A percentile compares a stretch with the other conserved stretches of the same genome.
Conservation (phyloP, 345 rosid species). For the Litchi chinensis region DNA sequence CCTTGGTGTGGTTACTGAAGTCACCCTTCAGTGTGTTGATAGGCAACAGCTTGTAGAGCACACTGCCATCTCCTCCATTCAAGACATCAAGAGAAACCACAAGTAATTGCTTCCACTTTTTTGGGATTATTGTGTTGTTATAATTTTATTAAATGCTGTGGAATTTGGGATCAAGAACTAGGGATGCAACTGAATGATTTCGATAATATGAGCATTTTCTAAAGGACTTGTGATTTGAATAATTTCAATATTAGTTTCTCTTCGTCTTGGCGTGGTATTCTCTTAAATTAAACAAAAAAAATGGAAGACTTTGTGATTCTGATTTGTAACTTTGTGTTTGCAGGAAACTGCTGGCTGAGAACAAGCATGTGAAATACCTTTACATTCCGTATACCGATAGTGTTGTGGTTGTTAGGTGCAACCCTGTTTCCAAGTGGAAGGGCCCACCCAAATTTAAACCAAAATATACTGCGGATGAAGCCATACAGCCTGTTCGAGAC, state of each 20-base stretch:
- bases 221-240: background rate
- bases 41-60: constrained; percentile 95
- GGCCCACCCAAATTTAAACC: constrained; percentile 84
- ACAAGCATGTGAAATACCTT: constrained; percentile 94
- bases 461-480: constrained; percentile 71
- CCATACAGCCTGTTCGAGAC: constrained; percentile 67
- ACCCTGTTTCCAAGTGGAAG: constrained; percentile 86
- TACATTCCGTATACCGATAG: constrained; percentile 83
- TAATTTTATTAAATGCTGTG: background rate
- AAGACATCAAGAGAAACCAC: constrained; percentile 89
- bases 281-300: constrained; percentile 1
- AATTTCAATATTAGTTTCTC: background rate
- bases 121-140: background rate
- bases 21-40: constrained; percentile 89
- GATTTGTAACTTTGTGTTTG: constrained; percentile 20
- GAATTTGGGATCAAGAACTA: constrained; percentile 3
- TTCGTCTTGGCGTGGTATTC: background rate
- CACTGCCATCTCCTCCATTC: constrained; percentile 67
- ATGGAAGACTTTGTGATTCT: constrained; percentile 9
- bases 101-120: constrained; percentile 49
- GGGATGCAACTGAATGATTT: background rate
- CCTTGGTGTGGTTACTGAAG: constrained; percentile 97
- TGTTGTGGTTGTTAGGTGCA: constrained; percentile 90
- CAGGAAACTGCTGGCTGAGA: constrained; percentile 83
- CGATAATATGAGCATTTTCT: background rate